A percentile compares a stretch with the other conserved stretches of the same genome.
phyloP scores from a whole-genome alignment of 2,329 filamentous ascomycete species.

The Bipolaris zeicola region DNA sequence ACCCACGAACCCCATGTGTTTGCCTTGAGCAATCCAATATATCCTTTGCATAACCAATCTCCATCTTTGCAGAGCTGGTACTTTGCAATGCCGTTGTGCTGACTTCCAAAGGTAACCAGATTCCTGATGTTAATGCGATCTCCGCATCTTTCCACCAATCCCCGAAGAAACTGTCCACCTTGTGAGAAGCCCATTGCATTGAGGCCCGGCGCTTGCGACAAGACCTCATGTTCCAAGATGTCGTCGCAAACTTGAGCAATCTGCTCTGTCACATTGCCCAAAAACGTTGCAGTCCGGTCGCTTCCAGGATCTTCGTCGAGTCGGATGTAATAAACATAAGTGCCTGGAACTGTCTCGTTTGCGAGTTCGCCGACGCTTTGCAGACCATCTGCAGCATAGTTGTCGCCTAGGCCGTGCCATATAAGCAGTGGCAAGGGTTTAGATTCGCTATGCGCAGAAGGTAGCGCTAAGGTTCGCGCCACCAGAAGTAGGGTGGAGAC shows the following conservation, averaged over 20 bases:
- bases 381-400: slow-evolving; percentile 77
- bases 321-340: slow-evolving; percentile 79
- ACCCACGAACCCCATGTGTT: slow-evolving; percentile 83
- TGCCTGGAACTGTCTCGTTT: slow-evolving; percentile 76
- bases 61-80: slow-evolving; percentile 74
- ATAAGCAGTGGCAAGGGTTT: slow-evolving; percentile 79
- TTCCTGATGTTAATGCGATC: slow-evolving; percentile 69
- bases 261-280: slow-evolving; percentile 86
- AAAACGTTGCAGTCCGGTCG: slow-evolving; percentile 85
- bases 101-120: slow-evolving; percentile 85
- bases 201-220: slow-evolving; percentile 79
- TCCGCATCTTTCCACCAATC: slow-evolving; percentile 87
- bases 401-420: slow-evolving; percentile 88
- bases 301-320: slow-evolving; percentile 67
- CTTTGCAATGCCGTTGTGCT: slow-evolving; percentile 88
- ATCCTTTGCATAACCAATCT: slow-evolving; percentile 82
- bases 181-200: slow-evolving; percentile 96
- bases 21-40: slow-evolving; percentile 75
- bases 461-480: slow-evolving; percentile 21
- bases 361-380: slow-evolving; percentile 72
- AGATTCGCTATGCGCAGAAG: slow-evolving; percentile 12
- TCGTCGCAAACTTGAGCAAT: slow-evolving; percentile 77
- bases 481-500: slow-evolving; percentile 31
- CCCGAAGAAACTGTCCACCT: slow-evolving; percentile 94
- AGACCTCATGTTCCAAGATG: slow-evolving; percentile 75